A percentile compares a stretch with the other conserved stretches of the same genome.
Evolutionary conservation across 441 rosid genomes (phyloP).

Genomic region (Gossypium trilobum): DNA sequence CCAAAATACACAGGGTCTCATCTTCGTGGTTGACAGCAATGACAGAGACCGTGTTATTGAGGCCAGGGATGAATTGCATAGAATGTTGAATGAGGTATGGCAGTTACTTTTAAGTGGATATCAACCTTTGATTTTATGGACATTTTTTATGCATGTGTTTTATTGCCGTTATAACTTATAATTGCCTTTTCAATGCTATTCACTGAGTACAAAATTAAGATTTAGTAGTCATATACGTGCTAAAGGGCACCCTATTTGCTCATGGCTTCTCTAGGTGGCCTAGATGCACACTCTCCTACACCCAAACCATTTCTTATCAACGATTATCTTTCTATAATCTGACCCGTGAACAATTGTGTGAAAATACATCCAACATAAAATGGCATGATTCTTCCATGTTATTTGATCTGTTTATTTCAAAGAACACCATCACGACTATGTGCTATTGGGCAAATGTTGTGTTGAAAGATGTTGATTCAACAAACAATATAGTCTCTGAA

Average conservation of each 20-base stretch:
- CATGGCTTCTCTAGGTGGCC: neutral
- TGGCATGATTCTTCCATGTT: neutral
- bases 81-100: conserved; percentile 73
- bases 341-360: neutral
- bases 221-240: neutral
- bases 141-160: neutral
- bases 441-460: neutral
- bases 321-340: neutral
- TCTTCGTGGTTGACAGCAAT: conserved; percentile 82
- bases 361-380: neutral
- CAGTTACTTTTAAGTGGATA: conserved; percentile 8
- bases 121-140: neutral
- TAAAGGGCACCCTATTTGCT: neutral
- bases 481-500: neutral
- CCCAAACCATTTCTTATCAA: neutral
- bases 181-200: neutral
- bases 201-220: neutral
- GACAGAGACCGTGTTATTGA: conserved; percentile 78
- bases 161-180: neutral
- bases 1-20: conserved; percentile 78
- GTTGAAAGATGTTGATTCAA: neutral
- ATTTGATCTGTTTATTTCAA: neutral
- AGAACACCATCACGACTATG: neutral
- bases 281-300: neutral
- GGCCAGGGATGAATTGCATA: conserved; percentile 77